Evolutionary conservation across 306 rosid species (phyloP), one percentile per base, ranked within the genome.

Genomic region (Vigna trinervia): DNA sequence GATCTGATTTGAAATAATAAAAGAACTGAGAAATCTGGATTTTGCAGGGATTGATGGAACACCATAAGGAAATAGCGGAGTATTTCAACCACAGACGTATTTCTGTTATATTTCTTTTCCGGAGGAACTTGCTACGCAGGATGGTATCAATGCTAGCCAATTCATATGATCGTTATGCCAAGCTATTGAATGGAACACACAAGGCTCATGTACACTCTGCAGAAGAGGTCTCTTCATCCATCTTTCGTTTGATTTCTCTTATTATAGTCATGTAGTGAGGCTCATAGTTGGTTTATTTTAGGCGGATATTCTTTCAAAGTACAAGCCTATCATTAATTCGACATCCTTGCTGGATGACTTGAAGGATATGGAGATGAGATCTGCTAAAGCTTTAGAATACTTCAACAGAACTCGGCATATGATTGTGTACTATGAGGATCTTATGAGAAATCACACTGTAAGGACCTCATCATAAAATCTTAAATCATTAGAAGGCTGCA

Each of bases 151-250:
- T 88, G 81, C 91, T 88, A 48, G 97, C 98, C 53, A 92, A 95
- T 88, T 92, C 98, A 12, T 95, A 89, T 76, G 98, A 95, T 63
- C 92, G 97, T 52, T 71, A 87, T 64, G 98, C 98, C 22, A 95
- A 92, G 89, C 86, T 90, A 74, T 86, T 95, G 89, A 92, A 95
- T 66, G 98, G 97, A 82, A 90, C 96, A 72, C 98, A 95, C 76
- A 95, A 95, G 82, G 81, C 98, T 57, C 98, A 92, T 69, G 98
- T 95, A 41, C 98, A 92, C 88, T 84, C 97, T 12, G 81, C 75
- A 46, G 85, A 92, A 87, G 98, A 95, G 97, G 97, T 90, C 12
- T 72, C 71, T 83, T 69, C 63, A 65, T 69, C 77, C 76, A 69
- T 58, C 74, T 69, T 59, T 52, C 58, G 47, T 46, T 39, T 57